phyloP scores from a whole-genome alignment of 345 rosid species.

The Syzygium oleosum region DNA sequence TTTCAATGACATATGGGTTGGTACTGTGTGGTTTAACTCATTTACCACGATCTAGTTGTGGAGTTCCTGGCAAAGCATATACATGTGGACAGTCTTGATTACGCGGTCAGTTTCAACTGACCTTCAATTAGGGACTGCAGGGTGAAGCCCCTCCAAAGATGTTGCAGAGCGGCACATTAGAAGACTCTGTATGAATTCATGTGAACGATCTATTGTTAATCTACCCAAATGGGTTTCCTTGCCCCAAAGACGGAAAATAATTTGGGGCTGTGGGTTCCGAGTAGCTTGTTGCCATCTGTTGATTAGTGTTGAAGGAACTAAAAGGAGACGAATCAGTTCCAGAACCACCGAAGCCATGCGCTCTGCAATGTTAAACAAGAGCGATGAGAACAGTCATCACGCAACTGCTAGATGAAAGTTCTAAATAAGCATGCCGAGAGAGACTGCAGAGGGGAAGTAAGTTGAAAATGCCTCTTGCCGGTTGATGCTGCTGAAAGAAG shows the following conservation, averaged over 20 bases:
- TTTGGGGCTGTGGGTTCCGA: constrained; percentile 2
- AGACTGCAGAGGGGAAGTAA: background rate
- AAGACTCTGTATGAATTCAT: background rate
- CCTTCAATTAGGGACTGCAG: background rate
- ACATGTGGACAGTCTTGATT: background rate
- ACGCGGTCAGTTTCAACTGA: background rate
- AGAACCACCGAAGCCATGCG: constrained; percentile 21
- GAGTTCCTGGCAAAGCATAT: background rate
- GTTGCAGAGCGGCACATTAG: background rate
- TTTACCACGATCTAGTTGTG: background rate
- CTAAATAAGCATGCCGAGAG: background rate
- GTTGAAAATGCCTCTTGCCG: background rate
- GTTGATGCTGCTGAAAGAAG: background rate
- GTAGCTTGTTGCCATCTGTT: constrained; percentile 22
- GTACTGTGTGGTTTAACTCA: background rate
- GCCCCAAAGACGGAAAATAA: constrained; percentile 20
- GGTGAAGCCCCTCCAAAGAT: background rate
- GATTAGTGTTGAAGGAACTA: constrained; percentile 12
- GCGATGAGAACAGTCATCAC: background rate
- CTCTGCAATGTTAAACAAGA: constrained; percentile 13
- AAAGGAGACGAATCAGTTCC: constrained; percentile 8
- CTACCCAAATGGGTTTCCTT: constrained; percentile 58
- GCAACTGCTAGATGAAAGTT: background rate
- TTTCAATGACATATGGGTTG: background rate
- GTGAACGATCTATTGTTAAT: background rate